These are phyloP conservation scores for Aotearoamyces nothofagi DNA, from an alignment of 2,329 filamentous ascomycete species.

Conservation along the genomic window DNA sequence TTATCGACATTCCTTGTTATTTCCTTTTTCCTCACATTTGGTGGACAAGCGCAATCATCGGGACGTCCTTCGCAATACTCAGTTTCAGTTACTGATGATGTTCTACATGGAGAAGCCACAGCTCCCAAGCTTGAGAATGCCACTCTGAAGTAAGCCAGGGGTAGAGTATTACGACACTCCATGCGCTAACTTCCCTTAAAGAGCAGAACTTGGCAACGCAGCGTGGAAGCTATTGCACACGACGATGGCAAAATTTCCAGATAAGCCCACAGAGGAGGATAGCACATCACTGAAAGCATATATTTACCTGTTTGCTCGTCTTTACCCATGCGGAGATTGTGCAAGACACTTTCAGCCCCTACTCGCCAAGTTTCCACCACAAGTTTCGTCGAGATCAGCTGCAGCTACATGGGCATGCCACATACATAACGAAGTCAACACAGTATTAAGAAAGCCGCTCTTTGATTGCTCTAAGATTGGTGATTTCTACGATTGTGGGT, in stretches of 20 bases:
- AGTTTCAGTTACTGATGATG: conserved; percentile 24
- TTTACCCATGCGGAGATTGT: conserved; percentile 59
- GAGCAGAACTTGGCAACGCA: conserved; percentile 46
- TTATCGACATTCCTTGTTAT: conserved; percentile 42
- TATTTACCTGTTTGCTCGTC: conserved; percentile 49
- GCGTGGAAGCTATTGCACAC: conserved; percentile 59
- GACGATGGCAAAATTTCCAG: conserved; percentile 55
- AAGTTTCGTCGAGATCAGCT: conserved; percentile 45
- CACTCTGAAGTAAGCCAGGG: conserved; percentile 49
- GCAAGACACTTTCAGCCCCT: conserved; percentile 50
- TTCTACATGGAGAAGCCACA: conserved; percentile 55
- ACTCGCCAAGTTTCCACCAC: conserved; percentile 46
- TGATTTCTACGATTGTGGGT: conserved; percentile 59
- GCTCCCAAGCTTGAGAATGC: conserved; percentile 73
- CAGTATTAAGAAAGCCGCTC: conserved; percentile 40
- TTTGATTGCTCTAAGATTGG: conserved; percentile 56
- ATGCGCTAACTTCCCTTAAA: conserved; percentile 5
- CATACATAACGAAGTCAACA: conserved; percentile 53
- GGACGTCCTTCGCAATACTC: conserved; percentile 8
- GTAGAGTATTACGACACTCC: background rate
- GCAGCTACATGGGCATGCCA: conserved; percentile 55
- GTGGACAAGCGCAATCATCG: conserved; percentile 8
- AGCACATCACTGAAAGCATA: conserved; percentile 47
- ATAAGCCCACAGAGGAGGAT: conserved; percentile 46
- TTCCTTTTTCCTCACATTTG: conserved; percentile 34